phyloP scores from a whole-genome alignment of 495 filamentous ascomycete species.

The Pyrenula aspistea region DNA sequence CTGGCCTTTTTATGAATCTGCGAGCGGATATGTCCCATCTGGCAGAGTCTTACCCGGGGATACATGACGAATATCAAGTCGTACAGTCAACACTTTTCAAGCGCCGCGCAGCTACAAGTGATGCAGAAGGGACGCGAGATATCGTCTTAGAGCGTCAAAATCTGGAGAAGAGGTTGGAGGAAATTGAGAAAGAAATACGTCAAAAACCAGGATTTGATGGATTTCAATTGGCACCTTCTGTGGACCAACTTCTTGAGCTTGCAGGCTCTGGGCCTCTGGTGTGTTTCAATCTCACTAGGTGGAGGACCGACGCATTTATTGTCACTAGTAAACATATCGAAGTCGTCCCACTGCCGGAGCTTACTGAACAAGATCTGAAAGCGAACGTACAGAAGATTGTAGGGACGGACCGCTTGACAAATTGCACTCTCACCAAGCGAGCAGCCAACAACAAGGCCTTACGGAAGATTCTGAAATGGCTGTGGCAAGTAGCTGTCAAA shows the following conservation, averaged over 20 bases:
- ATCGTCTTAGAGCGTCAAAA: neutral
- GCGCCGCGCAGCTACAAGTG: neutral
- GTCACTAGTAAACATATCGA: neutral
- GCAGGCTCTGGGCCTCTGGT: constrained; percentile 1
- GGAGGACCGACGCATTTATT: constrained; percentile 1
- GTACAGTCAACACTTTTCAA: neutral
- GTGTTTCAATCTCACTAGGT: constrained; percentile 3
- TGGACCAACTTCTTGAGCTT: neutral
- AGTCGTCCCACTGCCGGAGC: constrained; percentile 1
- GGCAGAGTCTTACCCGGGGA: constrained; percentile 2
- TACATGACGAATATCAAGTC: constrained; percentile 1
- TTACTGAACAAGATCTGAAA: neutral
- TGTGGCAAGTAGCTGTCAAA: constrained; percentile 3
- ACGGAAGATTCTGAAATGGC: constrained; percentile 1
- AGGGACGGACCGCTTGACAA: neutral
- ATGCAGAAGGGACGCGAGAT: neutral
- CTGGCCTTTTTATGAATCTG: constrained; percentile 11
- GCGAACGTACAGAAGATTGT: neutral
- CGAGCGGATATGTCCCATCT: constrained; percentile 9
- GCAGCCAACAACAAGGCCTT: neutral
- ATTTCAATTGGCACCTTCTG: constrained; percentile 2
- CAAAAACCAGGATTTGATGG: constrained; percentile 2
- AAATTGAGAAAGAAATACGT: constrained; percentile 1
- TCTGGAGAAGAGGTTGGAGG: neutral
- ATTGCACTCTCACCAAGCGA: neutral